Base-by-base conservation (phyloP, 495 filamentous ascomycete genomes). In the Penicillium bovifimosum region DNA sequence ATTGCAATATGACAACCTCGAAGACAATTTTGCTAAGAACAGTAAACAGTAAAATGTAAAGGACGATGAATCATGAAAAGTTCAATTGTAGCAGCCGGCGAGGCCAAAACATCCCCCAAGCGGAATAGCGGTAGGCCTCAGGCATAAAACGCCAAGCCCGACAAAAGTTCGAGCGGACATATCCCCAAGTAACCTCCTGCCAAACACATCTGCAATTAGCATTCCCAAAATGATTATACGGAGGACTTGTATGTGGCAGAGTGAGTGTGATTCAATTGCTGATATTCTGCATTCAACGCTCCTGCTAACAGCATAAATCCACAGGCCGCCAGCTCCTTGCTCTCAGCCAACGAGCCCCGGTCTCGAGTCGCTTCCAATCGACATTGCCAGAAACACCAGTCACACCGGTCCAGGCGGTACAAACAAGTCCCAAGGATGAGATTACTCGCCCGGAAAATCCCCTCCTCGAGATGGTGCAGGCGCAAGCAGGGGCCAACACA, bases 241-340 rank as follows among this genome's bases (percentile, higher is more conserved):
- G 58, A 60, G 70, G 50, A 33, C 70, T 43, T 67, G 63, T 59
- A 54, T 69, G 69, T 71, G 72, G 68, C 73, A 75, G 50, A 69
- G 73, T 76, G 40, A 62, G 73, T 71, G 3, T 36, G n/a, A 11
- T 35, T 4, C 16, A 47, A 48, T 28, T 52, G 6, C 5, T 14
- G 16, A 31, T 44, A 10, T 6, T 31, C 4, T 4, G 10, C 18
- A 9, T 26, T n/a, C 24, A 46, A 27, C 14, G 17, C 20, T 24
- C 16, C 31, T 20, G 39, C 53, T 59, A 50, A 59, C 47, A 26
- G 24, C 11, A 31, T 8, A 35, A 47, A 38, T 33, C 24, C 24
- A 35, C 56, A 76, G 73, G 71, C 67, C 73, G 73, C 72, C 68
- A 73, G 60, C 57, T 74, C 43, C 57, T 69, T 40, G 65, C 71